These are phyloP conservation scores for Suillus luteus DNA, from an alignment of 768 basidiomycete species.

Conservation along the genomic window DNA sequence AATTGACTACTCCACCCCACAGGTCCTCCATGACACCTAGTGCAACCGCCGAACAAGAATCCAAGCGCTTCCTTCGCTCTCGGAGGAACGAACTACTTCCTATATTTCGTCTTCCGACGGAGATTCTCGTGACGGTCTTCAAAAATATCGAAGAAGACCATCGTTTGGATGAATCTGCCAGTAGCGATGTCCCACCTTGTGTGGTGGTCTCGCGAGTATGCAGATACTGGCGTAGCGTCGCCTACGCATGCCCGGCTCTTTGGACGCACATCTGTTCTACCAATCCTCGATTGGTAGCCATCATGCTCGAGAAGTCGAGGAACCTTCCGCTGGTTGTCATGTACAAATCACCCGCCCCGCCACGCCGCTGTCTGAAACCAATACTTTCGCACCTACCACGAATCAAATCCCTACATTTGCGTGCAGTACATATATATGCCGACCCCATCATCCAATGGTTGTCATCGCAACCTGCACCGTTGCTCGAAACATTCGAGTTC, in stretches of 20 bases:
- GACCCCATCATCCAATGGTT: no score
- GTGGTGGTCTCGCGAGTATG: no score
- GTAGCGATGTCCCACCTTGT: not conserved
- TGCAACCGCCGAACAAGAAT: not conserved
- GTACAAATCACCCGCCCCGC: conserved; percentile 36
- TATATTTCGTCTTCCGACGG: not conserved
- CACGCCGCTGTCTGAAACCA: conserved; percentile 22
- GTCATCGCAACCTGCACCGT: no score
- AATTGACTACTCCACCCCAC: no score
- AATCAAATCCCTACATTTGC: conserved; percentile 25
- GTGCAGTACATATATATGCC: not conserved
- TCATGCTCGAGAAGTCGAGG: conserved; percentile 48
- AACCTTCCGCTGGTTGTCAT: conserved; percentile 35
- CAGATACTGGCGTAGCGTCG: no score
- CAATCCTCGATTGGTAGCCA: conserved; percentile 39
- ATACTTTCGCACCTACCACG: not conserved
- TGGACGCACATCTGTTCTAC: conserved; percentile 30
- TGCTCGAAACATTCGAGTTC: no score
- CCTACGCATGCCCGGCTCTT: not conserved
- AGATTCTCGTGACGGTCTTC: not conserved
- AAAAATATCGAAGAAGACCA: not conserved
- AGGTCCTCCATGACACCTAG: no score
- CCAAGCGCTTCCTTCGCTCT: not conserved
- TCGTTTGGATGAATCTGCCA: not conserved
- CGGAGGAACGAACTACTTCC: not conserved